Evolutionary conservation across 345 rosid genomes (phyloP).

Genomic region (Pistacia vera): DNA sequence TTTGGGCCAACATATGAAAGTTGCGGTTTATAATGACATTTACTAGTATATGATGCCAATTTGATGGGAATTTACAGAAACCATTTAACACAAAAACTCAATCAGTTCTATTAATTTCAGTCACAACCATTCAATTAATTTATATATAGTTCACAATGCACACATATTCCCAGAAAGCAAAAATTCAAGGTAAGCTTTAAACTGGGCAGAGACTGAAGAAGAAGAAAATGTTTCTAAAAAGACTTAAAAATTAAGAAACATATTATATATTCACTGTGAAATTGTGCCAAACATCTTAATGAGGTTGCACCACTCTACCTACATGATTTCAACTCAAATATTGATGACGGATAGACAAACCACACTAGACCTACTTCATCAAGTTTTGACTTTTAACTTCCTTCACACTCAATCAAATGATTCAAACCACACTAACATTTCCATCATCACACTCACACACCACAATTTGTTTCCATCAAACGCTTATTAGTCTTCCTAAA

Average conservation of each 20-base stretch:
- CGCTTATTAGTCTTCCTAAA: not conserved
- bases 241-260: not conserved
- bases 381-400: not conserved
- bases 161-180: not conserved
- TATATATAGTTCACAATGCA: not conserved
- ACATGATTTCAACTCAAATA: not conserved
- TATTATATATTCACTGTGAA: constrained; percentile 4
- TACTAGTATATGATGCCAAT: not conserved
- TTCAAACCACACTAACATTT: not conserved
- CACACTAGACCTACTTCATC: not conserved
- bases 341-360: not conserved
- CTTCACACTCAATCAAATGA: not conserved
- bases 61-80: not conserved
- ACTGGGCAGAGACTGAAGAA: not conserved
- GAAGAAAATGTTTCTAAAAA: not conserved
- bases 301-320: not conserved
- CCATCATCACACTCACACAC: not conserved
- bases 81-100: not conserved
- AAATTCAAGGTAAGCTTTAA: not conserved
- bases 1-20: not conserved
- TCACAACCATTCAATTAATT: not conserved
- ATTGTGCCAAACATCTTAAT: constrained; percentile 24
- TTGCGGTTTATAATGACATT: not conserved
- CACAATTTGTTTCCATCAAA: not conserved
- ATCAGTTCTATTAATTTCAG: not conserved